Base-by-base conservation (phyloP, 805 yeast genomes). In the Priceomyces carsonii region DNA sequence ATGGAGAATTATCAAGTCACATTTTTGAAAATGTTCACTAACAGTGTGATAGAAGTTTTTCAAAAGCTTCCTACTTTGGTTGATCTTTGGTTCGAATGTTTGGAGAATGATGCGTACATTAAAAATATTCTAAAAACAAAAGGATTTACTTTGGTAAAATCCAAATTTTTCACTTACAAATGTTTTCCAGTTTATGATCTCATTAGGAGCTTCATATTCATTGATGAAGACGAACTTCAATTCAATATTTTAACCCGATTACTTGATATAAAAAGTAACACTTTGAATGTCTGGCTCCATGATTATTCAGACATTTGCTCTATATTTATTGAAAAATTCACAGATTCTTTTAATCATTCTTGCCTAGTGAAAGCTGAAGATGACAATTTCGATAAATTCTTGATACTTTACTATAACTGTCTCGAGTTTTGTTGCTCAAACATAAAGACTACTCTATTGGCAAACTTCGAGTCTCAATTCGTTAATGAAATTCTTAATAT, bases 131-230 rank as follows among this genome's bases (percentile, higher is more conserved):
- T 52, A 1, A 9, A 33, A 8, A 18, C 23, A 14, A 28, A 29
- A 14, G 22, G 21, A 24, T 12, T 18, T 10, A 14, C 19, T 16
- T 10, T 22, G 5, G 18, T 23, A 12, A 26, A 18, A 4, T 8
- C 17, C 6, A 18, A 30, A n/a, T 23, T 32, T 8, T 18, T 15
- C 5, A n/a, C 24, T 13, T 27, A 25, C 16, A 32, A 31, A 15
- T 45, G 32, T 13, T 51, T 54, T 20, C 61, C 61, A 1, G 33
- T 53, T 0, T 56, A 37, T 36, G 59, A 55, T 14, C 25, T 56
- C 10, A 22, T 50, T 0, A 44, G 39, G 26, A 47, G 43, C 14
- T 46, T 53, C 25, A 29, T 57, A 9, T 44, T 47, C 13, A 13
- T 28, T 3, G 38, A 35, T 13, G 38, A 29, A 24, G 38, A 35